Conservation (phyloP, 257 asterid genomes). For the Mitragyna speciosa region DNA sequence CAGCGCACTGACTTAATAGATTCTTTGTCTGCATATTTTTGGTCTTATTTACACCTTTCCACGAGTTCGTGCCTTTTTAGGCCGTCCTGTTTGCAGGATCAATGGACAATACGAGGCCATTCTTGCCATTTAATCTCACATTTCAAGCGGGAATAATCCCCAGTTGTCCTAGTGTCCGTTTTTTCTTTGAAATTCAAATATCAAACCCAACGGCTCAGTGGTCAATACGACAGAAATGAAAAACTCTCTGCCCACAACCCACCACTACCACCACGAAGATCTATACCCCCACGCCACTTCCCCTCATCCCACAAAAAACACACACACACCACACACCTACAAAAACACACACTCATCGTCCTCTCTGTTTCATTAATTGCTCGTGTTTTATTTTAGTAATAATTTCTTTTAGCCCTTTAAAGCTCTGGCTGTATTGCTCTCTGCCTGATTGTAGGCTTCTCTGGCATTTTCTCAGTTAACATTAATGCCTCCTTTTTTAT, state of each 20-base stretch:
- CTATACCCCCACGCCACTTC: not conserved
- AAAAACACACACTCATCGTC: not conserved
- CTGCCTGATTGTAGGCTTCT: not conserved
- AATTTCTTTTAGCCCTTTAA: not conserved
- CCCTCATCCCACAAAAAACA: not conserved
- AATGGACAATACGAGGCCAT: not conserved
- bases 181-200: conserved; percentile 16
- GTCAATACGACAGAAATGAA: not conserved
- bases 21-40: conserved; percentile 24
- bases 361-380: not conserved
- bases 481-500: not conserved
- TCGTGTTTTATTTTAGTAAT: not conserved
- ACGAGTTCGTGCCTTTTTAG: conserved; percentile 53
- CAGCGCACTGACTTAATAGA: conserved; percentile 18
- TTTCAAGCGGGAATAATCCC: conserved; percentile 47
- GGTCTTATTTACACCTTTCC: conserved; percentile 40
- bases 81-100: conserved; percentile 15
- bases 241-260: not conserved
- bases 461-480: not conserved
- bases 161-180: not conserved
- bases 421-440: not conserved
- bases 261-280: not conserved
- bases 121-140: not conserved
- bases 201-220: conserved; percentile 19
- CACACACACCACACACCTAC: conserved; percentile 1